Evolutionary conservation across 1,139 yeast genomes (phyloP).

Genomic region (Taphrina flavorubra): DNA sequence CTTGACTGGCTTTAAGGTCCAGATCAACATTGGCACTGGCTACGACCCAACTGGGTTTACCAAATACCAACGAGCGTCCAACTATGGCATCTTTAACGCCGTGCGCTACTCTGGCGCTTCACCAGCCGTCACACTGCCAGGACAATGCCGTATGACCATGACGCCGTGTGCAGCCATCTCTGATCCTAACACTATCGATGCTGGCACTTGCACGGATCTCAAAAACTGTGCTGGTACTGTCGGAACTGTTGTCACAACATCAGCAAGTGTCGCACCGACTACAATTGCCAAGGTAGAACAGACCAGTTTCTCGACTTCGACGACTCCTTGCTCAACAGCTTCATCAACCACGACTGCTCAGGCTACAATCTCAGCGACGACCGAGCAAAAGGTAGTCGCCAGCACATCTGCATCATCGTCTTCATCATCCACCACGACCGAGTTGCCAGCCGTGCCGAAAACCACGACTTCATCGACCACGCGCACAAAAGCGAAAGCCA

Average conservation of each 20-base stretch:
- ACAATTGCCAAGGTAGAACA: background rate
- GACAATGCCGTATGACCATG: slow-evolving; percentile 16
- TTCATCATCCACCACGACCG: background rate
- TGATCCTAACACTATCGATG: background rate
- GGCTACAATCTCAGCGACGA: background rate
- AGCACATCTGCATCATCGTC: background rate
- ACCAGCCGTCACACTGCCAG: slow-evolving; percentile 2
- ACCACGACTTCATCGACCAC: background rate
- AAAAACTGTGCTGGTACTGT: background rate
- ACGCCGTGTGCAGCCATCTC: background rate
- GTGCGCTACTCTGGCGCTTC: slow-evolving; percentile 6
- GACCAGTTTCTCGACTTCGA: background rate
- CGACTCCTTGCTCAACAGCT: slow-evolving; percentile 1
- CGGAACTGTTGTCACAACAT: background rate
- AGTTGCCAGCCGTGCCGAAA: background rate
- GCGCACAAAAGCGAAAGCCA: background rate
- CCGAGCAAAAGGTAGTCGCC: background rate
- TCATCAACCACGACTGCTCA: background rate
- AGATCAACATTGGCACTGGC: slow-evolving; percentile 23
- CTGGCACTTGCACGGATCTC: background rate
- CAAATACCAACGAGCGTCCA: background rate
- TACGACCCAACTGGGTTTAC: slow-evolving; percentile 11
- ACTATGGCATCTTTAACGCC: slow-evolving; percentile 22
- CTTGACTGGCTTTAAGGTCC: background rate
- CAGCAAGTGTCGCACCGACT: background rate